Base-by-base conservation (phyloP, 2,329 filamentous ascomycete genomes). In the Verticillium isaacii region DNA sequence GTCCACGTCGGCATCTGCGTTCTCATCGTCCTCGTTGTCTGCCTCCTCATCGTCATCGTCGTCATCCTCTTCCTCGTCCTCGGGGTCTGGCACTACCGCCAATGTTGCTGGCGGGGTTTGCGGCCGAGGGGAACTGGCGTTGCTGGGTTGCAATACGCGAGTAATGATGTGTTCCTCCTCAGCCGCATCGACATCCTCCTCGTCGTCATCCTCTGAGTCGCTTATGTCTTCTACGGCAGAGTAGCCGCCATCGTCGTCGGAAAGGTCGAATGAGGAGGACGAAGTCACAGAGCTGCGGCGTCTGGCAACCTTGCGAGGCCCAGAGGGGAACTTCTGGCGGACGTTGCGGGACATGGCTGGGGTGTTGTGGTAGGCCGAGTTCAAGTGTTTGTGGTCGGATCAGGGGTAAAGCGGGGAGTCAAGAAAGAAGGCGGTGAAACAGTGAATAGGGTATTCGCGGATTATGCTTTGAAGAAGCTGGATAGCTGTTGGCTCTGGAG, bases 201-300 rank as follows among this genome's bases (percentile, higher is more conserved):
- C 89, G 73, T 94, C 91, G 66, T 92, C 89, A 65, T 93, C 85
- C 60, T 85, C 91, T 12, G 86, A 89, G 68, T 93, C 91, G 67
- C 85, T 91, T 64, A 96, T 89, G 58, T 92, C 86, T 71, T 94
- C 90, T 63, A 96, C 89, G 41, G 82, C 89, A 1, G 87, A 90
- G 73, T 93, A 92, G 61, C 86, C 89, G 60, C 83, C 86, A 58
- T 92, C 90, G 58, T 92, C 90, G 63, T 89, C 86, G 65, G 85
- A 89, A 6, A 87, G 77, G 68, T 85, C 77, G 61, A 84, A 74
- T 1, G 84, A 85, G 19, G 58, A 59, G 14, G 58, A 59, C 11
- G 85, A 85, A 3, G 84, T 84, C 67, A 81, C 78, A 34, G 82
- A 85, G 62, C 73, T 77, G 58, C 82, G 77, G 65, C 84, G 82